A percentile compares a stretch with the other conserved stretches of the same genome.
phyloP scores from a whole-genome alignment of 805 yeast species.

The Metschnikowia arizonensis region DNA sequence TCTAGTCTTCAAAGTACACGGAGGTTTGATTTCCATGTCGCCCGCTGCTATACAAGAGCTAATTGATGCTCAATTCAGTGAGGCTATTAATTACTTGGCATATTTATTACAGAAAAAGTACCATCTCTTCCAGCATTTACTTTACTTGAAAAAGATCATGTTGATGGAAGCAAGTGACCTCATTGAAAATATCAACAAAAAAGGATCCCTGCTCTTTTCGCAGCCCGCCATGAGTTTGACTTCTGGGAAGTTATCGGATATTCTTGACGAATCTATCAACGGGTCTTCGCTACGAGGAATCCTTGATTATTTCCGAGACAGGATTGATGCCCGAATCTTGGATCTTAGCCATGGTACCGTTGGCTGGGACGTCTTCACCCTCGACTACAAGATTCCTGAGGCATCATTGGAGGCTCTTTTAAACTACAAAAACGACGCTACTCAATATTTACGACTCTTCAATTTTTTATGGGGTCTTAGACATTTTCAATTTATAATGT shows the following conservation, averaged over 20 bases:
- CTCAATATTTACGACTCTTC: slow-evolving; percentile 67
- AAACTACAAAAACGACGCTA: slow-evolving; percentile 33
- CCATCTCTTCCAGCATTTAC: slow-evolving; percentile 50
- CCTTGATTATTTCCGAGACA: slow-evolving; percentile 36
- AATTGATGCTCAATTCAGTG: slow-evolving; percentile 43
- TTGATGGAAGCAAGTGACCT: slow-evolving; percentile 80
- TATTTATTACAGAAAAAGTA: slow-evolving; percentile 45
- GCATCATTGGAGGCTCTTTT: slow-evolving; percentile 47
- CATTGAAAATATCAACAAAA: slow-evolving; percentile 56
- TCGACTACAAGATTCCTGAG: slow-evolving; percentile 63
- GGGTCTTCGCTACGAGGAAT: slow-evolving; percentile 46
- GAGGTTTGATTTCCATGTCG: slow-evolving; percentile 32
- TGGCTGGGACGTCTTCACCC: slow-evolving; percentile 92
- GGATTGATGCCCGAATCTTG: slow-evolving; percentile 79
- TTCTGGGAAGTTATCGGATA: slow-evolving; percentile 59
- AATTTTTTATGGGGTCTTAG: slow-evolving; percentile 80
- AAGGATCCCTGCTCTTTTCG: slow-evolving; percentile 50
- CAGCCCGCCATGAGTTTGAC: slow-evolving; percentile 62
- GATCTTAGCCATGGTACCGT: slow-evolving; percentile 65
- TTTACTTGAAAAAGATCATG: slow-evolving; percentile 59
- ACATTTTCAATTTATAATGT: slow-evolving; percentile 53
- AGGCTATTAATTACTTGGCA: slow-evolving; percentile 51
- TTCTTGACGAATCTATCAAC: slow-evolving; percentile 61
- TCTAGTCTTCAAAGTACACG: slow-evolving; percentile 26
- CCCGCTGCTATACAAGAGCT: slow-evolving; percentile 34